Evolutionary conservation across 148 eudicot species (phyloP).

Genomic region (Fagopyrum homotropicum): DNA sequence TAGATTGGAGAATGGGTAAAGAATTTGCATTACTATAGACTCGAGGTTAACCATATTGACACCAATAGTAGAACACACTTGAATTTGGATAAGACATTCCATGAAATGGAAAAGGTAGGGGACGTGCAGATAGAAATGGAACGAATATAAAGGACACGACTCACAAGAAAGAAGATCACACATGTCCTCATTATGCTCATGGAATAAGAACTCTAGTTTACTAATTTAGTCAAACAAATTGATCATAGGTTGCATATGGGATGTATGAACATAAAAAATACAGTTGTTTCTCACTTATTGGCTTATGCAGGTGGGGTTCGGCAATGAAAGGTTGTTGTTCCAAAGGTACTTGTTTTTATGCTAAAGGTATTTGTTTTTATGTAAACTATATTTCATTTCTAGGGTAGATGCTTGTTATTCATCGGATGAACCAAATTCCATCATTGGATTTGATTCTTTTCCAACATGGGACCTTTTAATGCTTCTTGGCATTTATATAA

Average conservation of each 20-base stretch:
- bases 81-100: background rate
- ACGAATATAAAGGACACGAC: too few species aligned
- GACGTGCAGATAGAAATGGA: too few species aligned
- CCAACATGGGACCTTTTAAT: background rate
- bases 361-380: slow-evolving; percentile 47
- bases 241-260: background rate
- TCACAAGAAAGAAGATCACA: too few species aligned
- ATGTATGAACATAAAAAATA: background rate
- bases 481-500: background rate
- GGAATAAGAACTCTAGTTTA: background rate
- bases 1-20: too few species aligned
- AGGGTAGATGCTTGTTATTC: background rate
- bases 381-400: background rate
- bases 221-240: background rate
- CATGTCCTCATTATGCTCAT: too few species aligned
- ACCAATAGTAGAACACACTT: background rate
- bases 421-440: background rate
- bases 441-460: background rate
- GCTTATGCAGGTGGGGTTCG: slow-evolving; percentile 60
- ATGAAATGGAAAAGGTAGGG: too few species aligned
- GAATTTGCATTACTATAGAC: too few species aligned
- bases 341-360: slow-evolving; percentile 37
- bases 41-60: too few species aligned
- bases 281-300: background rate
- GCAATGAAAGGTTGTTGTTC: slow-evolving; percentile 94